Conservation (phyloP, 306 rosid genomes). For the Argentina anserina region DNA sequence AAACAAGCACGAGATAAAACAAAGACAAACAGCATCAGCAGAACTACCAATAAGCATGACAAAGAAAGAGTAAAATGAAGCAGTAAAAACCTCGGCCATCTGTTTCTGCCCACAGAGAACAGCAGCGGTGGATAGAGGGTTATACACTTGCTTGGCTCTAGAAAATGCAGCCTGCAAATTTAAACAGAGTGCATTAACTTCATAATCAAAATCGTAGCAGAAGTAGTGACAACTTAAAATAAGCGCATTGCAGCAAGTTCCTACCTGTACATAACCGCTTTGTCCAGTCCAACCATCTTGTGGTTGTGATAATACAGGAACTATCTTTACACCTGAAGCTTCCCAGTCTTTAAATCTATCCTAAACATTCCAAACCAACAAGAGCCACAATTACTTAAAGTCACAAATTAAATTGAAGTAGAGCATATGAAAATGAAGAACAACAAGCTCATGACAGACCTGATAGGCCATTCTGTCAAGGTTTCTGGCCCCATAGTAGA, state of each 20-base stretch:
- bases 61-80: conserved; percentile 2
- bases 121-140: conserved; percentile 65
- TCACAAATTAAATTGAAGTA: conserved; percentile 19
- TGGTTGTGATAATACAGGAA: conserved; percentile 91
- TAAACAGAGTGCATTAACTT: conserved; percentile 9
- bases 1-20: background rate
- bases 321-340: conserved; percentile 78
- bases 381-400: background rate
- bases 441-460: conserved; percentile 43
- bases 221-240: background rate
- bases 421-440: background rate
- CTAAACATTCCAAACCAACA: conserved; percentile 36
- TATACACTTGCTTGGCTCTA: conserved; percentile 59
- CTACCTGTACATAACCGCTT: conserved; percentile 87
- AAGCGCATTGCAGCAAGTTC: background rate
- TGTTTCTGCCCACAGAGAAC: conserved; percentile 89
- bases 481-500: conserved; percentile 85
- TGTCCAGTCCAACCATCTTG: conserved; percentile 75
- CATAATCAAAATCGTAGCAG: background rate
- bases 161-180: conserved; percentile 74
- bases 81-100: conserved; percentile 70
- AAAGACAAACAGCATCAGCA: background rate
- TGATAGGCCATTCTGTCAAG: conserved; percentile 93
- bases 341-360: conserved; percentile 93
- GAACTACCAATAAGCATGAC: background rate